Evolutionary conservation across 441 rosid species (phyloP).

Genomic region (Viola pubescens): DNA sequence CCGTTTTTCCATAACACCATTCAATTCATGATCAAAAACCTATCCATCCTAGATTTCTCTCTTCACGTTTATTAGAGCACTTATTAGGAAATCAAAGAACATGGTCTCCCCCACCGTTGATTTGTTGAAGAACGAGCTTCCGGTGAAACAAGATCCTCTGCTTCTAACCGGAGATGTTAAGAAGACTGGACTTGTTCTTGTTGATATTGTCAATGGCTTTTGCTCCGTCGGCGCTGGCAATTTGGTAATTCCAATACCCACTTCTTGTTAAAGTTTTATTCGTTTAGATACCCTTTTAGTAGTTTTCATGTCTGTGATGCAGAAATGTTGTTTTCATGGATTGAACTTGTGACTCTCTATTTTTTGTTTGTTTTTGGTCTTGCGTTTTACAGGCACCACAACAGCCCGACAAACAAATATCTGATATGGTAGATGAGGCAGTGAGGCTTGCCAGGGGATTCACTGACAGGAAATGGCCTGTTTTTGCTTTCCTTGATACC

Average conservation of each 20-base stretch:
- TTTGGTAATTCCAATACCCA: slow-evolving; percentile 35
- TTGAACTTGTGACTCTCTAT: neutral
- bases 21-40: neutral
- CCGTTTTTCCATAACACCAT: neutral
- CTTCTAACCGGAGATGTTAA: slow-evolving; percentile 34
- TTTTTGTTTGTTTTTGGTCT: slow-evolving; percentile 6
- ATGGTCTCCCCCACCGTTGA: slow-evolving; percentile 25
- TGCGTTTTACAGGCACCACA: slow-evolving; percentile 48
- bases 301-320: neutral
- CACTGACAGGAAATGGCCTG: slow-evolving; percentile 66
- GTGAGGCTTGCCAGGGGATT: slow-evolving; percentile 50
- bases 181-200: slow-evolving; percentile 70
- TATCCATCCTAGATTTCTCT: neutral
- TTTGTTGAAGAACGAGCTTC: slow-evolving; percentile 49
- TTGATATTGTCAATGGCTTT: slow-evolving; percentile 79
- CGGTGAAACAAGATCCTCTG: slow-evolving; percentile 41
- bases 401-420: slow-evolving; percentile 53
- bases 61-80: neutral
- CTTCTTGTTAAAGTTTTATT: neutral
- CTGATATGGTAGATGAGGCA: slow-evolving; percentile 66
- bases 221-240: slow-evolving; percentile 85
- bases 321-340: too few relatives aligned
- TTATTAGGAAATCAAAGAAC: neutral
- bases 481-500: slow-evolving; percentile 71
- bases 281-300: slow-evolving; percentile 5